phyloP scores from a whole-genome alignment of 2,329 filamentous ascomycete species.

The Alternaria brassicae region DNA sequence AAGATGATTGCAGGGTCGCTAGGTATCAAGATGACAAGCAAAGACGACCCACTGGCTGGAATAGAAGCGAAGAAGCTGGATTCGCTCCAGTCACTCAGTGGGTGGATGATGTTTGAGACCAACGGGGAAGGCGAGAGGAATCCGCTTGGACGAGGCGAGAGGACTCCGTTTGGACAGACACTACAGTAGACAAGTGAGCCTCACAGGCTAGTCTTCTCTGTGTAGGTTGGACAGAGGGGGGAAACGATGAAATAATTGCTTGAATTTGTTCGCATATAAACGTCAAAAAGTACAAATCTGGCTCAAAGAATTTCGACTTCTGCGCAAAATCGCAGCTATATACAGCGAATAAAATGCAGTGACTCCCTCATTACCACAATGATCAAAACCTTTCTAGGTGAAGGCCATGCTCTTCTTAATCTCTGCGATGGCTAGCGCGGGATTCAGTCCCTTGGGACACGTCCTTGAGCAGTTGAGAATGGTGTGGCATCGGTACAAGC shows the following conservation, averaged over 20 bases:
- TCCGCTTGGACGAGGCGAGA: neutral
- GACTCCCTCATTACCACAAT: neutral
- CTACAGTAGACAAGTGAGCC: neutral
- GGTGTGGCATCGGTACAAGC: conserved; percentile 97
- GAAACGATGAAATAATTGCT: conserved; percentile 6
- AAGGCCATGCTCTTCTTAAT: conserved; percentile 97
- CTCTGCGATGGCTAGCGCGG: conserved; percentile 91
- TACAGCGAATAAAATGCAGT: conserved; percentile 7
- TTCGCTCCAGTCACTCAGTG: conserved; percentile 15
- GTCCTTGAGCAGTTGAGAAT: conserved; percentile 98
- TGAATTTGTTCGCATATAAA: conserved; percentile 14
- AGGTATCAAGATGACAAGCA: conserved; percentile 15
- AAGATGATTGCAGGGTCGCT: conserved; percentile 24
- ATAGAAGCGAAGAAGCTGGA: conserved; percentile 11
- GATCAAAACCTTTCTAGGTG: conserved; percentile 28
- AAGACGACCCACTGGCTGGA: neutral
- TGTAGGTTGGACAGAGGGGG: neutral
- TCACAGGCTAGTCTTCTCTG: neutral
- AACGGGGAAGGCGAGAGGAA: neutral
- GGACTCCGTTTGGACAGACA: neutral
- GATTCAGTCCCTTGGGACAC: conserved; percentile 98
- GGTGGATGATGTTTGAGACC: conserved; percentile 25
- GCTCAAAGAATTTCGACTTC: conserved; percentile 7
- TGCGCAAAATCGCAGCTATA: conserved; percentile 12
- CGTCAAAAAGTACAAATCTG: conserved; percentile 19